A percentile compares a stretch with the other conserved stretches of the same genome.
Evolutionary conservation across 306 rosid species (phyloP).

Genomic region (Prunus davidiana): DNA sequence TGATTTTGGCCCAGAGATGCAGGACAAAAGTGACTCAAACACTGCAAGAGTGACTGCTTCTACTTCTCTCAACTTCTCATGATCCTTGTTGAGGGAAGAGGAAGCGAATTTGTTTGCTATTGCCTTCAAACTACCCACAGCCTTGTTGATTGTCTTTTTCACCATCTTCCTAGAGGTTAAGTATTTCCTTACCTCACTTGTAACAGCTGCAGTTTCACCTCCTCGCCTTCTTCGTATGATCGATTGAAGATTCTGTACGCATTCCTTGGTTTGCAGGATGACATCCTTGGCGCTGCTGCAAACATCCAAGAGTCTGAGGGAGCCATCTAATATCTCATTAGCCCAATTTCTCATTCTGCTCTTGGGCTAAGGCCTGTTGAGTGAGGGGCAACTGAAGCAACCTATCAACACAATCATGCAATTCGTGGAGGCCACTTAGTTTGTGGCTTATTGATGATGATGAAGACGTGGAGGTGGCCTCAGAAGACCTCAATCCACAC

Average conservation of each 20-base stretch:
- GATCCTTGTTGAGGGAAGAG: background rate
- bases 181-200: constrained; percentile 33
- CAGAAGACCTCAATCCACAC: constrained; percentile 25
- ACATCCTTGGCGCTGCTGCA: constrained; percentile 17
- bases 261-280: constrained; percentile 22
- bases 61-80: constrained; percentile 27
- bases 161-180: constrained; percentile 33
- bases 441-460: constrained; percentile 24
- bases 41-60: constrained; percentile 18
- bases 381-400: constrained; percentile 27
- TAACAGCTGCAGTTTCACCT: background rate
- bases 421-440: constrained; percentile 31
- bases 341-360: constrained; percentile 23
- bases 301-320: constrained; percentile 31
- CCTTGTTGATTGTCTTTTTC: constrained; percentile 31
- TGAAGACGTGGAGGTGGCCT: constrained; percentile 16
- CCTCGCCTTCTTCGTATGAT: constrained; percentile 19
- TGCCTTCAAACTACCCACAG: constrained; percentile 22
- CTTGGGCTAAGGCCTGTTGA: constrained; percentile 28
- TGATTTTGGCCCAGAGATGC: constrained; percentile 22
- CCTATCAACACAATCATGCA: constrained; percentile 35
- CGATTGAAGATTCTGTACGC: constrained; percentile 32
- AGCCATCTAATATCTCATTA: constrained; percentile 34
- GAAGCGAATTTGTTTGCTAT: background rate
- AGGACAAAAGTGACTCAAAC: constrained; percentile 32